These are phyloP conservation scores for Termitomyces sp. DNA, from an alignment of 768 basidiomycete species.

Conservation along the genomic window DNA sequence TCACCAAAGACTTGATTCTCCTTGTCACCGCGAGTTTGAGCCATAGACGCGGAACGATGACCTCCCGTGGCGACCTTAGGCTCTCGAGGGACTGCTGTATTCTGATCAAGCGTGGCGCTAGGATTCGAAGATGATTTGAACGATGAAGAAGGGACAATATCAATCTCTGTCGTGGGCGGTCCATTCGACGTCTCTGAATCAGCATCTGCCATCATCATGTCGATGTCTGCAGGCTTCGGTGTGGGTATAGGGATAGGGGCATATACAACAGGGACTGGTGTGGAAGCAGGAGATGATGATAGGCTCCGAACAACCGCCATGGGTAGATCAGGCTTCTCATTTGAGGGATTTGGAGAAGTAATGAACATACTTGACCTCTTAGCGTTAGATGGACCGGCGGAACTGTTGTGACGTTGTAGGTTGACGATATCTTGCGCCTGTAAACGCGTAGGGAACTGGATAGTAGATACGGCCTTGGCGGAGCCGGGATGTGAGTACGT, in stretches of 20 bases:
- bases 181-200: neutral
- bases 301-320: conserved; percentile 6
- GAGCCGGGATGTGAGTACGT: conserved; percentile 23
- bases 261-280: conserved; percentile 7
- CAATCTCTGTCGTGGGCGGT: neutral
- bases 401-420: conserved; percentile 10
- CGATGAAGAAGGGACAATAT: neutral
- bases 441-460: conserved; percentile 13
- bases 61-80: neutral
- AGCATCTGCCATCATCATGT: neutral
- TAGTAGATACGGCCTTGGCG: conserved; percentile 9
- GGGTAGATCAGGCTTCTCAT: conserved; percentile 5
- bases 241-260: conserved; percentile 5
- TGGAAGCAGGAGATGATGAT: conserved; percentile 2
- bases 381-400: neutral
- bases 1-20: conserved; percentile 34
- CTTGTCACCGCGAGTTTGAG: conserved; percentile 27
- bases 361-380: conserved; percentile 18
- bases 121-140: neutral
- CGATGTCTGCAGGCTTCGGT: conserved; percentile 6
- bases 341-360: conserved; percentile 7
- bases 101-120: neutral
- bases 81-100: neutral
- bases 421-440: conserved; percentile 11
- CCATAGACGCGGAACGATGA: conserved; percentile 11